Conservation (phyloP, 2,329 filamentous ascomycete genomes). For the Aureobasidium sp. region DNA sequence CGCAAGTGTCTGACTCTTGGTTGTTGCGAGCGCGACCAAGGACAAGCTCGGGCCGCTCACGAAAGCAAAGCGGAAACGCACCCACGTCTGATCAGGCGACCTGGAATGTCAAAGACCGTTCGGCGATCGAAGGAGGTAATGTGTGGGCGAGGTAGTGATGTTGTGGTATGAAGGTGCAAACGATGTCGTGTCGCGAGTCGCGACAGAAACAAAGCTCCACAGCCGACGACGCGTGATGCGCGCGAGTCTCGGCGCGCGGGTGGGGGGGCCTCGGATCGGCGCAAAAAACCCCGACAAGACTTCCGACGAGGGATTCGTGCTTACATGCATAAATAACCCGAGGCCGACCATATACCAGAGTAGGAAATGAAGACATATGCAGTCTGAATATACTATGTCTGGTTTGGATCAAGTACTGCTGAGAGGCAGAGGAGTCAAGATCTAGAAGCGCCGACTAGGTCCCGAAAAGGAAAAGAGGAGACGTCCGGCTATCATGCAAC, state of each 20-base stretch:
- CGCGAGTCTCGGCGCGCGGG: not conserved
- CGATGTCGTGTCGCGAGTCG: not conserved
- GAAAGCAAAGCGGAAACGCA: not conserved
- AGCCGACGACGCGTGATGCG: not conserved
- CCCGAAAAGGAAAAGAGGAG: not conserved
- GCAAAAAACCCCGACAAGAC: not conserved
- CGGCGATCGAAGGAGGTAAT: not conserved
- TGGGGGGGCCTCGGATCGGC: not conserved
- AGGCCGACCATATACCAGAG: not conserved
- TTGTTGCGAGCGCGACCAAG: not conserved
- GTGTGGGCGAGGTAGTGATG: not conserved
- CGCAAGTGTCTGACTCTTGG: not conserved
- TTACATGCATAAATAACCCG: not conserved
- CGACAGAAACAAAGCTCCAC: not conserved
- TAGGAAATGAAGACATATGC: not conserved
- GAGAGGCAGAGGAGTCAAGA: not conserved
- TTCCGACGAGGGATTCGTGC: not conserved
- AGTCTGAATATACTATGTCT: not conserved
- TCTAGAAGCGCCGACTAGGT: not conserved
- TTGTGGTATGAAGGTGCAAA: not conserved
- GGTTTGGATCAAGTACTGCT: not conserved
- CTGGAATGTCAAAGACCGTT: not conserved
- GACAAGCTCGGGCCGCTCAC: not conserved
- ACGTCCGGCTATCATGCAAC: conserved; percentile 5
- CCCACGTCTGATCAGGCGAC: not conserved